Base-by-base conservation (phyloP, 306 rosid genomes). In the Hippophae tibetana region DNA sequence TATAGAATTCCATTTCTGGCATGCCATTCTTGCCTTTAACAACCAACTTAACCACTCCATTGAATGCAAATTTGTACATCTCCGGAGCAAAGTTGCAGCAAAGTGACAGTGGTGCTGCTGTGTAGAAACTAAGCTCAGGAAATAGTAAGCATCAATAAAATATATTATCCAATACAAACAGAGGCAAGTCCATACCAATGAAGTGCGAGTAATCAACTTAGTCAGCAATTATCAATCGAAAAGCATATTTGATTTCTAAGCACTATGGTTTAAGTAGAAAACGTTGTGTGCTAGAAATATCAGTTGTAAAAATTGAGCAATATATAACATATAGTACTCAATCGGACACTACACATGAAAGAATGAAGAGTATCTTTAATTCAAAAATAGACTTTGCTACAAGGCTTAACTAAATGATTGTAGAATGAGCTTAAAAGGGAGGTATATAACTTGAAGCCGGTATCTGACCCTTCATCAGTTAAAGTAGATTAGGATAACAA, bases 51-150 rank as follows among this genome's bases (percentile, higher is more conserved):
- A 79, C 82, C 27, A 73, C 72, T 66, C 67, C 78, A 64, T 67
- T 73, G 23, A 58, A 43, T 8, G 69, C 65, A 65, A 76, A 87
- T 13, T 71, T 60, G 73, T 72, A 83, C 62, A 79, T 80, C 46
- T 87, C 96, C 8, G 69, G 66, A 13, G 71, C 68, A 61, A 68
- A 75, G 79, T 81, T 85, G 76, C 87, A 74, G 72, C 96, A 90
- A 58, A 90, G 87, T 38, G 96, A 87, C 49, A 87, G 69, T 6
- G 98, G 95, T n/a, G 83, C 89, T 64, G 84, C 96, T 64, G 75
- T 54, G 74, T 87, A 87, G 87, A 83, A 90, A 64, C 96, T 90
- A 83, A 75, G 66, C 74, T 76, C 67, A 55, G 75, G 76, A 72
- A 78, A 58, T 38, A 65, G 64, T 57, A 56, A 47, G 65, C 5